phyloP scores from a whole-genome alignment of 2,329 filamentous ascomycete species.

The Monosporascus sp. region DNA sequence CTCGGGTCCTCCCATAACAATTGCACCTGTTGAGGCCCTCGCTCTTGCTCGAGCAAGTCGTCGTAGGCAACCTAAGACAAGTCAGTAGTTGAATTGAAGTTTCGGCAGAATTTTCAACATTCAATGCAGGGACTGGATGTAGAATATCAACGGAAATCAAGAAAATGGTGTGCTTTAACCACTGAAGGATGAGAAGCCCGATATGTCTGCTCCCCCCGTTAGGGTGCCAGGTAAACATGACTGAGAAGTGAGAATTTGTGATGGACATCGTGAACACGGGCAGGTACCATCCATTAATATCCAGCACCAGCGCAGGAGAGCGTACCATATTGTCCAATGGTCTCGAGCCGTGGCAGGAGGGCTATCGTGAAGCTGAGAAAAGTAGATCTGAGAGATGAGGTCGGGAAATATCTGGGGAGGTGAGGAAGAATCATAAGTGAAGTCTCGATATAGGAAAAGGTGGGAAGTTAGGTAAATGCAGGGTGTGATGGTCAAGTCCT shows the following conservation, averaged over 20 bases:
- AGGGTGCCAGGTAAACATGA: not conserved
- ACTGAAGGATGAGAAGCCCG: no score
- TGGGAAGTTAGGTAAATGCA: not conserved
- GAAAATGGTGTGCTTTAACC: no score
- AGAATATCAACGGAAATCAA: no score
- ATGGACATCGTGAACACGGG: not conserved
- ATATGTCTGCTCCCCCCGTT: no score
- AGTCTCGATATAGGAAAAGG: not conserved
- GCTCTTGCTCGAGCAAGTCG: slow-evolving; percentile 18
- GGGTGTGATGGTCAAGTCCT: not conserved
- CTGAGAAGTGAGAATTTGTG: not conserved
- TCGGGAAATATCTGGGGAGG: not conserved
- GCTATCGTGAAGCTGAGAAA: not conserved
- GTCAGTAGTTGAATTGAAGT: not conserved
- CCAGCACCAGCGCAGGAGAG: not conserved
- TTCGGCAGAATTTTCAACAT: no score
- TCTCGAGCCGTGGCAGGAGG: not conserved
- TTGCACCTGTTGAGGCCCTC: slow-evolving; percentile 16
- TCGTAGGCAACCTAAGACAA: slow-evolving; percentile 23
- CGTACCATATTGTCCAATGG: not conserved
- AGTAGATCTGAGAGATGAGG: not conserved
- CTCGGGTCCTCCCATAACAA: slow-evolving; percentile 13
- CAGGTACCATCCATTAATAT: no score
- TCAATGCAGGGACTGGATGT: no score
- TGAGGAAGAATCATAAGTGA: not conserved